phyloP scores from a whole-genome alignment of 192 early-diverging fungal species.

The Helicostylum pulchrum region DNA sequence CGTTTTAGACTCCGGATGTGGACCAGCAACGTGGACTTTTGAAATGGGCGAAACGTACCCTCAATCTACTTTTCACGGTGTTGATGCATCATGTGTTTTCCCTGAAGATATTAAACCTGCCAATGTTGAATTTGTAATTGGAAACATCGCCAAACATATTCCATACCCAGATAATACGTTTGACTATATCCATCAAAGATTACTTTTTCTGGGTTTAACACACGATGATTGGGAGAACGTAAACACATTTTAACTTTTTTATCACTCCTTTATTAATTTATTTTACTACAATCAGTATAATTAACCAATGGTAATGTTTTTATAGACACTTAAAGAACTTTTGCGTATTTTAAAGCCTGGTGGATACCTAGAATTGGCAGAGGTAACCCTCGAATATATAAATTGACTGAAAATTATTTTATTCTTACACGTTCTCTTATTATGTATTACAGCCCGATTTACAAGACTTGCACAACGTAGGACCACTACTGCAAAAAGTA shows the following conservation, averaged over 20 bases:
- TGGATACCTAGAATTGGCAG: constrained; percentile 33
- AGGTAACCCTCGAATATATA: constrained; percentile 5
- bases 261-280: neutral
- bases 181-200: constrained; percentile 19
- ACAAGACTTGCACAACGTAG: constrained; percentile 6
- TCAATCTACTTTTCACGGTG: constrained; percentile 42
- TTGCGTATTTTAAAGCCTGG: constrained; percentile 30
- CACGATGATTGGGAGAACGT: constrained; percentile 13
- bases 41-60: constrained; percentile 53
- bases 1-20: constrained; percentile 34
- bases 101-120: constrained; percentile 30
- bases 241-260: neutral
- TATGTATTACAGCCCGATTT: constrained; percentile 1
- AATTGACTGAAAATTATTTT: neutral
- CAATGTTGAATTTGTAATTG: constrained; percentile 20
- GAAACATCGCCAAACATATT: constrained; percentile 23
- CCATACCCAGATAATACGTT: constrained; percentile 20
- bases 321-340: constrained; percentile 24
- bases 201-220: constrained; percentile 3
- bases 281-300: neutral
- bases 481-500: neutral
- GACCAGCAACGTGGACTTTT: constrained; percentile 37
- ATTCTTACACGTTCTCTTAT: neutral
- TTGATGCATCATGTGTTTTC: constrained; percentile 44
- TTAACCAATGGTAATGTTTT: neutral